These are phyloP conservation scores for Sphagnum contortum DNA, from an alignment of 225 moss, liverwort and hornwort species.

Conservation along the genomic window DNA sequence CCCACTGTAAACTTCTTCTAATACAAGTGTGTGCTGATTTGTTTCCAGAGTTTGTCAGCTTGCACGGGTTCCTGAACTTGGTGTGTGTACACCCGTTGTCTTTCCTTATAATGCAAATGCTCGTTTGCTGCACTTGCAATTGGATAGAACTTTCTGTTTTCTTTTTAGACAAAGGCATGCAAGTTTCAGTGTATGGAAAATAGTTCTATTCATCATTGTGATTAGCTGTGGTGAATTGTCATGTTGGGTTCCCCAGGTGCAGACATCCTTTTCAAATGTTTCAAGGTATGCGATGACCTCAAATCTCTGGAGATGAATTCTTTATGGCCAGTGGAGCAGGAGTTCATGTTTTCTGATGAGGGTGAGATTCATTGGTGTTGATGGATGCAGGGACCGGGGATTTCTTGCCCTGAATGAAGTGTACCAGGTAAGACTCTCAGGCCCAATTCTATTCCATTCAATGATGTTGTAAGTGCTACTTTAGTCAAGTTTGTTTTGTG, in stretches of 20 bases:
- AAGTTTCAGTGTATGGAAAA: no score
- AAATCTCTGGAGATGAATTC: no score
- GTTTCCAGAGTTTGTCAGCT: conserved; percentile 68
- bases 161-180: no score
- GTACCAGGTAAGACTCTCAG: conserved; percentile 28
- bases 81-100: conserved; percentile 20
- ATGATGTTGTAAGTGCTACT: neutral
- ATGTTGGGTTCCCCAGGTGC: conserved; percentile 31
- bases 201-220: no score
- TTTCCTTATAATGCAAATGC: neutral
- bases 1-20: neutral
- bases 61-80: conserved; percentile 64
- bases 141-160: no score
- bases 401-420: conserved; percentile 56
- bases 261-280: conserved; percentile 50
- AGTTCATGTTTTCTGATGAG: no score
- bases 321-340: no score
- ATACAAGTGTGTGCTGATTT: conserved; percentile 6
- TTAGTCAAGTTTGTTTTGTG: neutral
- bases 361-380: no score
- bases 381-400: conserved; percentile 36
- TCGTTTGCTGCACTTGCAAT: neutral
- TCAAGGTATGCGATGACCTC: conserved; percentile 38
- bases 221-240: no score
- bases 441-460: neutral